Percentiles rank a stretch among this genome's conserved stretches.
Evolutionary conservation across 495 filamentous ascomycete genomes (phyloP).

Genomic region (Hyphodiscus hymeniophilus): DNA sequence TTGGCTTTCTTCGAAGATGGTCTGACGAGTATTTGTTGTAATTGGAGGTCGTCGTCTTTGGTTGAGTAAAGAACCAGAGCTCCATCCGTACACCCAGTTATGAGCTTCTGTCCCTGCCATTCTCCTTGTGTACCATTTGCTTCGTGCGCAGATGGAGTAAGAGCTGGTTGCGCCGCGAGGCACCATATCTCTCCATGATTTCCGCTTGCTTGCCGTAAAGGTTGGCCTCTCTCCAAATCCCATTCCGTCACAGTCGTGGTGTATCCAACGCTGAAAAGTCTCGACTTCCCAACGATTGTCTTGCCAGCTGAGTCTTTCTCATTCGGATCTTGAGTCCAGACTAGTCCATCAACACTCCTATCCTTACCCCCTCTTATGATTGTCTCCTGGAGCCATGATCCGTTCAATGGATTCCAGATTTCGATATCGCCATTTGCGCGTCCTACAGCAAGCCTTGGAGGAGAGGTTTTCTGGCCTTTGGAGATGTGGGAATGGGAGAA

Average conservation of each 20-base stretch:
- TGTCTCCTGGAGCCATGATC: slow-evolving; percentile 84
- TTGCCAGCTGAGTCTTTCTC: slow-evolving; percentile 52
- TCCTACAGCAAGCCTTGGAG: slow-evolving; percentile 75
- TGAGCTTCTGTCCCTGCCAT: slow-evolving; percentile 58
- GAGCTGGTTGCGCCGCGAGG: slow-evolving; percentile 74
- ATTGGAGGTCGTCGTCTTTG: slow-evolving; percentile 67
- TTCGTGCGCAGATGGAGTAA: slow-evolving; percentile 30
- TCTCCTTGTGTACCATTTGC: slow-evolving; percentile 13
- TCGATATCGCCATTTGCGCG: slow-evolving; percentile 95
- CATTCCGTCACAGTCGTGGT: slow-evolving; percentile 89
- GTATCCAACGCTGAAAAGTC: slow-evolving; percentile 95
- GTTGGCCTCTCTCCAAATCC: slow-evolving; percentile 71
- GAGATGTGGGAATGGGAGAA: slow-evolving; percentile 75
- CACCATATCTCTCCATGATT: slow-evolving; percentile 98
- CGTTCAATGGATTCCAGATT: slow-evolving; percentile 89
- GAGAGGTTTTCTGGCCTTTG: slow-evolving; percentile 38
- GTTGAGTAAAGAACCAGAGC: slow-evolving; percentile 80
- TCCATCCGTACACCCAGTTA: slow-evolving; percentile 88
- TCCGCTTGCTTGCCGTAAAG: slow-evolving; percentile 74
- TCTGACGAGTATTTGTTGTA: slow-evolving; percentile 58
- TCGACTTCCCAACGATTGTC: slow-evolving; percentile 60
- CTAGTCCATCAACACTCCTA: slow-evolving; percentile 79
- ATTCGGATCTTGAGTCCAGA: slow-evolving; percentile 84
- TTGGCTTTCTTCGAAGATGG: slow-evolving; percentile 73
- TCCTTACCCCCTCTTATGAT: slow-evolving; percentile 77